Evolutionary conservation across 495 filamentous ascomycete genomes (phyloP).

Genomic region (Penicillium lividum): DNA sequence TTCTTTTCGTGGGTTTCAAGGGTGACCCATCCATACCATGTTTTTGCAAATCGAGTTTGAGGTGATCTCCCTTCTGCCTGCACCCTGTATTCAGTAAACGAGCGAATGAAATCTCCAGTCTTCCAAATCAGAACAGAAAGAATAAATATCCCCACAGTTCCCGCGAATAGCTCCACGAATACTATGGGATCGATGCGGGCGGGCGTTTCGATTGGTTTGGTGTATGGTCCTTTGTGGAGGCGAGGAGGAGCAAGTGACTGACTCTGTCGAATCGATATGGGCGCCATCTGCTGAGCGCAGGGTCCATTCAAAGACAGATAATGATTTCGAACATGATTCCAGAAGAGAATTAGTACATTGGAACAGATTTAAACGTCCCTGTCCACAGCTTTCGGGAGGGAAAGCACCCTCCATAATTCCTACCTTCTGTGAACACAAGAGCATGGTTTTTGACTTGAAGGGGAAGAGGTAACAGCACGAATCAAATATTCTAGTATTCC

Average conservation of each 20-base stretch:
- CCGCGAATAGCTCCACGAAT: conserved; percentile 39
- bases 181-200: conserved; percentile 31
- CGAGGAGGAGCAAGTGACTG: conserved; percentile 27
- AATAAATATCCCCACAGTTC: conserved; percentile 42
- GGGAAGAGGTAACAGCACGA: background rate
- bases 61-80: conserved; percentile 33
- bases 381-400: background rate
- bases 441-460: background rate
- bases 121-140: conserved; percentile 46
- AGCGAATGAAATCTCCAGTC: conserved; percentile 37
- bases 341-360: background rate
- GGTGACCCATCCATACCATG: conserved; percentile 51
- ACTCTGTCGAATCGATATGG: conserved; percentile 32
- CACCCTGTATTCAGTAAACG: conserved; percentile 36
- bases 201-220: conserved; percentile 16
- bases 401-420: background rate
- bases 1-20: conserved; percentile 33
- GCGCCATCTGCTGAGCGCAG: conserved; percentile 33
- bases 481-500: background rate
- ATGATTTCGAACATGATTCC: conserved; percentile 17
- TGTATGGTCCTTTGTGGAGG: conserved; percentile 19
- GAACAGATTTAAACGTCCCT: background rate
- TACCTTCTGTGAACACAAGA: background rate
- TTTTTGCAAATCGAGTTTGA: conserved; percentile 39
- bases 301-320: conserved; percentile 17